phyloP scores from a whole-genome alignment of 2,329 filamentous ascomycete genomes.

The Acrocalymma vagum region DNA sequence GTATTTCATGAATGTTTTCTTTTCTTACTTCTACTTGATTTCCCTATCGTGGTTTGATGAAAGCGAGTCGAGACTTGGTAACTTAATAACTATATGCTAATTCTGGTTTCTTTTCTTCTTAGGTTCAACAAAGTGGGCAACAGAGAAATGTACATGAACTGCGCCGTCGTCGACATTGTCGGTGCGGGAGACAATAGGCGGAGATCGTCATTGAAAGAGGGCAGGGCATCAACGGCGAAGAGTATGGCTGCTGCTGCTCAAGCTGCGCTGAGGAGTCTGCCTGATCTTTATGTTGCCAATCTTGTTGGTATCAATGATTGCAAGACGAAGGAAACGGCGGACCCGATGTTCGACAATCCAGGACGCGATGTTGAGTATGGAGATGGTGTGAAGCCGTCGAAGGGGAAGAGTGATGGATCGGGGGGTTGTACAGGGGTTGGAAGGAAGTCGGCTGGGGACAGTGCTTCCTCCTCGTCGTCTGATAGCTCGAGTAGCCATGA shows the following conservation, averaged over 20 bases:
- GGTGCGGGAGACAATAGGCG: conserved; percentile 56
- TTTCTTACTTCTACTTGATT: too few relatives aligned
- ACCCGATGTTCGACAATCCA: conserved; percentile 52
- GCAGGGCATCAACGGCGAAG: conserved; percentile 3
- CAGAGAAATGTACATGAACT: conserved; percentile 89
- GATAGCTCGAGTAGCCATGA: conserved; percentile 8
- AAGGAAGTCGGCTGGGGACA: conserved; percentile 18
- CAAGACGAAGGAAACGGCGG: conserved; percentile 44
- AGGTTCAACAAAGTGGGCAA: conserved; percentile 77
- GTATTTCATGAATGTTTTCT: background rate
- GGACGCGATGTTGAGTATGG: conserved; percentile 51
- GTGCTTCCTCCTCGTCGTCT: conserved; percentile 12
- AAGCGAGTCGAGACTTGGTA: conserved; percentile 57
- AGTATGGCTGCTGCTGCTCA: conserved; percentile 21
- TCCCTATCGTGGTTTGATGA: too few relatives aligned
- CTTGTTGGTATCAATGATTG: conserved; percentile 52
- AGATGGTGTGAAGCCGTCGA: conserved; percentile 35
- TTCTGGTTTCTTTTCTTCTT: too few relatives aligned
- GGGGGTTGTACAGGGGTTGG: conserved; percentile 29
- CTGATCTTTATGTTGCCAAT: conserved; percentile 56
- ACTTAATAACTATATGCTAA: too few relatives aligned
- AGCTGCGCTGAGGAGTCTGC: conserved; percentile 42
- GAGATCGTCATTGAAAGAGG: conserved; percentile 63
- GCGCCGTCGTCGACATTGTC: conserved; percentile 72
- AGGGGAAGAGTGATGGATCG: conserved; percentile 15